phyloP scores from a whole-genome alignment of 1,284 basidiomycete species.

The Porodaedalea pini region DNA sequence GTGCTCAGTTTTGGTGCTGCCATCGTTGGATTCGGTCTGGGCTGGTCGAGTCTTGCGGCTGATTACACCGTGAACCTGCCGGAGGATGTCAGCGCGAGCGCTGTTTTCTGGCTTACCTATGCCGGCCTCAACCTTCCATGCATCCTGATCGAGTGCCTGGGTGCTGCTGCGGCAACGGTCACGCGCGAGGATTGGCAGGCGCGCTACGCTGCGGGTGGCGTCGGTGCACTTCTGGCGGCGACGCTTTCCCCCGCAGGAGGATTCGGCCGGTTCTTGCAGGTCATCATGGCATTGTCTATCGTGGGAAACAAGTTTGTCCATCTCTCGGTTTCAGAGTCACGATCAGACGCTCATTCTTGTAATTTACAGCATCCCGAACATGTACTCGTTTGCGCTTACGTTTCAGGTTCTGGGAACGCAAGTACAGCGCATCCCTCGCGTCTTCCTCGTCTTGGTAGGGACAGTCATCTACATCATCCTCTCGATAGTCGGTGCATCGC shows the following conservation, averaged over 20 bases:
- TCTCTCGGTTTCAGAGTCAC: not conserved
- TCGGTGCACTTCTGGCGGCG: slow-evolving; percentile 31
- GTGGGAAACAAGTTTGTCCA: slow-evolving; percentile 27
- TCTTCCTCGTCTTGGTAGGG: slow-evolving; percentile 34
- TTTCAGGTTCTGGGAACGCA: slow-evolving; percentile 34
- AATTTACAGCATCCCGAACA: slow-evolving; percentile 29
- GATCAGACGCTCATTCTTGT: not conserved
- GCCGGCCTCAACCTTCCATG: slow-evolving; percentile 32
- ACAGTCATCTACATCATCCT: slow-evolving; percentile 34
- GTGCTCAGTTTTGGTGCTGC: slow-evolving; percentile 30
- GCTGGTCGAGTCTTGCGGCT: slow-evolving; percentile 28
- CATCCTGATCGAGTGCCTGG: slow-evolving; percentile 29
- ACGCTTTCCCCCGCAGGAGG: slow-evolving; percentile 28
- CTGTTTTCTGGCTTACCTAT: slow-evolving; percentile 35
- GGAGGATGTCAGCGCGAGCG: slow-evolving; percentile 28
- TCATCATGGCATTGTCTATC: slow-evolving; percentile 33
- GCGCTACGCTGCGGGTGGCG: slow-evolving; percentile 24
- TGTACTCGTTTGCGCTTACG: slow-evolving; percentile 34
- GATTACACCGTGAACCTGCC: slow-evolving; percentile 36
- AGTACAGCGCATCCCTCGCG: slow-evolving; percentile 35
- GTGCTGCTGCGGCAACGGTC: slow-evolving; percentile 33
- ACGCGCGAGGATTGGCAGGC: slow-evolving; percentile 26
- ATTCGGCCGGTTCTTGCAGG: slow-evolving; percentile 31
- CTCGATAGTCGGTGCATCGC: slow-evolving; percentile 34
- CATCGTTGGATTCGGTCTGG: slow-evolving; percentile 30